Conservation (phyloP, 2,329 filamentous ascomycete species). For the Fusarium robinianum region DNA sequence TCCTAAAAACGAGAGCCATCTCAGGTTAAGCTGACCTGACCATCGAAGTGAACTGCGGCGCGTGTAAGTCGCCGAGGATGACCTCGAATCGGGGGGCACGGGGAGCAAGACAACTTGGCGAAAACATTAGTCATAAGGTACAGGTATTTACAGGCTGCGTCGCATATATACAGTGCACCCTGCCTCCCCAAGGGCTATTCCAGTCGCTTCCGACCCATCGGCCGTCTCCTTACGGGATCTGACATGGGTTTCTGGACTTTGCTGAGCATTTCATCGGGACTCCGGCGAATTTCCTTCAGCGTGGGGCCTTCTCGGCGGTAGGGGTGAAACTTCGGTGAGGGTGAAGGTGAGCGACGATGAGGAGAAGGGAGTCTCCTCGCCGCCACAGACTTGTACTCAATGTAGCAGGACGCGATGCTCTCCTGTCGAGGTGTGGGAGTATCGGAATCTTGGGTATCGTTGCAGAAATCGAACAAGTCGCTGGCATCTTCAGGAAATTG, state of each 20-base stretch:
- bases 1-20: slow-evolving; percentile 30
- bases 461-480: slow-evolving; percentile 40
- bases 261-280: slow-evolving; percentile 51
- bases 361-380: slow-evolving; percentile 42
- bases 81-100: slow-evolving; percentile 20
- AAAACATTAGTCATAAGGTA: slow-evolving; percentile 44
- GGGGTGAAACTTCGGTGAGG: slow-evolving; percentile 43
- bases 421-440: slow-evolving; percentile 51
- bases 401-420: slow-evolving; percentile 41
- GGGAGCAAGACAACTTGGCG: slow-evolving; percentile 15
- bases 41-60: slow-evolving; percentile 14
- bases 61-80: slow-evolving; percentile 21
- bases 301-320: slow-evolving; percentile 35
- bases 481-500: slow-evolving; percentile 48
- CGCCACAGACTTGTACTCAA: slow-evolving; percentile 43
- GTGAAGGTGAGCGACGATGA: slow-evolving; percentile 41
- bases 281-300: slow-evolving; percentile 45
- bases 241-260: slow-evolving; percentile 54
- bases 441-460: slow-evolving; percentile 48
- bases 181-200: slow-evolving; percentile 44
- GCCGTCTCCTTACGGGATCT: slow-evolving; percentile 48
- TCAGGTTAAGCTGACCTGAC: slow-evolving; percentile 31
- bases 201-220: slow-evolving; percentile 47
- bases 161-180: slow-evolving; percentile 47
- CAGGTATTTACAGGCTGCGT: slow-evolving; percentile 45